These are phyloP conservation scores for Houttuynia cordata DNA, from an alignment of 164 flowering plant species.

Conservation along the genomic window DNA sequence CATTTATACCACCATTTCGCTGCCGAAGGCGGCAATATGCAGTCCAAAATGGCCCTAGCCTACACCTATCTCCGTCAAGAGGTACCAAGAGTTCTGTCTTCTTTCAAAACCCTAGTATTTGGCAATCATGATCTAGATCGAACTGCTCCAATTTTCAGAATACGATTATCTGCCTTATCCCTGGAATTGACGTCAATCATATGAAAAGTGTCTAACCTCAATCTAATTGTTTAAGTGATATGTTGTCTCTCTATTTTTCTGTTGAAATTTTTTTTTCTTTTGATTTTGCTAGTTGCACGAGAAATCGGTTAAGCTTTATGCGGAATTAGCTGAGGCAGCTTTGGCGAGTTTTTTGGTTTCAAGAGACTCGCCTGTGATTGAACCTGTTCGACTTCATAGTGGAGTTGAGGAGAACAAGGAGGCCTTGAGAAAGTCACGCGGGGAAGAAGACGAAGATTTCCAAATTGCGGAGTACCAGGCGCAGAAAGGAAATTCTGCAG, in stretches of 20 bases:
- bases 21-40: conserved; percentile 62
- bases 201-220: too few relatives aligned
- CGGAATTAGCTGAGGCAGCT: conserved; percentile 81
- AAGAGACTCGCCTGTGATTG: conserved; percentile 74
- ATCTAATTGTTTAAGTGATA: too few relatives aligned
- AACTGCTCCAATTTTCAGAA: too few relatives aligned
- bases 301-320: conserved; percentile 71
- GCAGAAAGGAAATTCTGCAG: conserved; percentile 76
- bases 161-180: too few relatives aligned
- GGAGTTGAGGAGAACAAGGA: conserved; percentile 95
- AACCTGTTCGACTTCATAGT: conserved; percentile 69
- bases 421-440: conserved; percentile 73
- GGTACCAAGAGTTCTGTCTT: conserved; percentile 17
- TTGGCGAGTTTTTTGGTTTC: conserved; percentile 83
- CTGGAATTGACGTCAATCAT: too few relatives aligned
- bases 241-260: neutral
- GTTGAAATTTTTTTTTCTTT: conserved; percentile 11
- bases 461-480: conserved; percentile 95
- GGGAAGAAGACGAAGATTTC: conserved; percentile 97
- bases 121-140: too few relatives aligned
- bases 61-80: conserved; percentile 74
- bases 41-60: conserved; percentile 86
- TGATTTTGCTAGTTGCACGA: conserved; percentile 56
- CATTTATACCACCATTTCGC: conserved; percentile 69
- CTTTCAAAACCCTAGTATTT: too few relatives aligned